Percentiles rank a stretch among this genome's conserved stretches.
Evolutionary conservation across 257 asterid species (phyloP).

Genomic region (Rehmannia glutinosa): DNA sequence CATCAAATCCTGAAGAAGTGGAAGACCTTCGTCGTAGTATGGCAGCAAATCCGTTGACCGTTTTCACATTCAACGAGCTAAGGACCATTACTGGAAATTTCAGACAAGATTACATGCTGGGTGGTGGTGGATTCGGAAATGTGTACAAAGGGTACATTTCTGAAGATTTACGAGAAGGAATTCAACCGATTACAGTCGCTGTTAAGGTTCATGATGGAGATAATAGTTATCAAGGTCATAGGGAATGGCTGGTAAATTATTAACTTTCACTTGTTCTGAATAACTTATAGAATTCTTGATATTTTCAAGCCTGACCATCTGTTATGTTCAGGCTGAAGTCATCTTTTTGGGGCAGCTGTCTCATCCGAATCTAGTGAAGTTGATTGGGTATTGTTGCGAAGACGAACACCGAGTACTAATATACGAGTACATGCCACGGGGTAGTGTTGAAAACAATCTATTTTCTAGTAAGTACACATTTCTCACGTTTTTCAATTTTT

Average conservation of each 20-base stretch:
- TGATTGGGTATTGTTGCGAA: conserved; percentile 79
- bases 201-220: conserved; percentile 94
- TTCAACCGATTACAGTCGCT: conserved; percentile 58
- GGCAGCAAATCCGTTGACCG: conserved; percentile 59
- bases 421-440: conserved; percentile 73
- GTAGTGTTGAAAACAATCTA: conserved; percentile 71
- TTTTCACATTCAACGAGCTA: conserved; percentile 65
- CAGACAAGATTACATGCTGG: conserved; percentile 86
- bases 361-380: conserved; percentile 76
- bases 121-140: conserved; percentile 94
- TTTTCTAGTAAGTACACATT: conserved; percentile 51
- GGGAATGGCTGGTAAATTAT: conserved; percentile 92
- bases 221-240: conserved; percentile 88
- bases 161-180: conserved; percentile 44
- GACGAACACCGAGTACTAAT: conserved; percentile 65
- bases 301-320: too few species aligned
- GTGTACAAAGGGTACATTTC: conserved; percentile 80
- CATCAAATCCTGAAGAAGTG: conserved; percentile 92
- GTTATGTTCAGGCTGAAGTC: conserved; percentile 64
- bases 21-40: conserved; percentile 70
- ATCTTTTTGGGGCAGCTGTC: conserved; percentile 80
- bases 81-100: conserved; percentile 66
- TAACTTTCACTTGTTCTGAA: too few species aligned
- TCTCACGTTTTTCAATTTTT: too few species aligned
- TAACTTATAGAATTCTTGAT: too few species aligned